Evolutionary conservation across 179 eudicot genomes (phyloP).

Genomic region (Camellia oleifera): DNA sequence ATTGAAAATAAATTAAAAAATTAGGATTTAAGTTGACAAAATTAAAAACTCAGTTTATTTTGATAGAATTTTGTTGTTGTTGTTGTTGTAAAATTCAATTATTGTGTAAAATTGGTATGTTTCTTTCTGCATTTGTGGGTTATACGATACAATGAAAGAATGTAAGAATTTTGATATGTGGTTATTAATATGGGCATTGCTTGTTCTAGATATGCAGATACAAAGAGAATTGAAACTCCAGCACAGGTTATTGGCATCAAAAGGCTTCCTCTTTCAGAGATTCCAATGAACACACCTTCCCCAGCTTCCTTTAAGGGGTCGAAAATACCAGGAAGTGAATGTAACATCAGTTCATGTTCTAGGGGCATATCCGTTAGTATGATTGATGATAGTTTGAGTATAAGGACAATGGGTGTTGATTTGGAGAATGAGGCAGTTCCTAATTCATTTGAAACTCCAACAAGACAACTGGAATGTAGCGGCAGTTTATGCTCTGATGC

Average conservation of each 20-base stretch:
- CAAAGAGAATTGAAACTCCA: conserved; percentile 15
- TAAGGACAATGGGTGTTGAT: background rate
- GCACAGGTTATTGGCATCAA: conserved; percentile 20
- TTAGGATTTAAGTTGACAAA: no score
- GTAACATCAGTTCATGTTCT: conserved; percentile 17
- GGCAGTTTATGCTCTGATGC: conserved; percentile 3
- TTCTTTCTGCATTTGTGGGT: background rate
- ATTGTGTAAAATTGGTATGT: background rate
- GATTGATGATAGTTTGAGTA: conserved; percentile 12
- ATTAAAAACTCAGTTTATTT: no score
- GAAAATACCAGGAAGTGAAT: conserved; percentile 18
- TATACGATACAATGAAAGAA: background rate
- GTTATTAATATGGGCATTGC: background rate
- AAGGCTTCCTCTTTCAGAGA: conserved; percentile 60
- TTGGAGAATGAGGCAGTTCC: conserved; percentile 15
- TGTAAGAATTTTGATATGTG: background rate
- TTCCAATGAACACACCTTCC: conserved; percentile 36
- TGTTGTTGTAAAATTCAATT: background rate
- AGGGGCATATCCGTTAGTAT: conserved; percentile 13
- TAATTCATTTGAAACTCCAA: conserved; percentile 19
- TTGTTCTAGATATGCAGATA: conserved; percentile 17
- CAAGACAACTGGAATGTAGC: conserved; percentile 13
- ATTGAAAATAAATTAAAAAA: no score
- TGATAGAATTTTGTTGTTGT: no score
- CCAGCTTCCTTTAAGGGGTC: conserved; percentile 22